Percentiles rank a stretch among this genome's conserved stretches.
phyloP scores from a whole-genome alignment of 106 monocot genomes.

The Triglochin maritima region DNA sequence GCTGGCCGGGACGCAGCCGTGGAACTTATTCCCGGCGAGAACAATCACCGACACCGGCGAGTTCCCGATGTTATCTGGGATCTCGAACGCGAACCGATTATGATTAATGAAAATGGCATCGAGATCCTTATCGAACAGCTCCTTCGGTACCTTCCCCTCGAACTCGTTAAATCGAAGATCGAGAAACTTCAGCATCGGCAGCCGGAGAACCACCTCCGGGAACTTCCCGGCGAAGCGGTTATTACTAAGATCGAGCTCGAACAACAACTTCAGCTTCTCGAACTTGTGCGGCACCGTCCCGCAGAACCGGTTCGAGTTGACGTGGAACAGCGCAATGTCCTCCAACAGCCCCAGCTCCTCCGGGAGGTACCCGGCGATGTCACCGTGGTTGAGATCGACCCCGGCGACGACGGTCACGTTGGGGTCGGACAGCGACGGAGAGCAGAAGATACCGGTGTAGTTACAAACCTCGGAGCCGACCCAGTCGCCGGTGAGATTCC shows the following conservation, averaged over 20 bases:
- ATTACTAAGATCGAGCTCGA: conserved; percentile 56
- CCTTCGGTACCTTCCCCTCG: conserved; percentile 19
- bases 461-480: conserved; percentile 25
- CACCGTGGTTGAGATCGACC: conserved; percentile 40
- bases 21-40: conserved; percentile 46
- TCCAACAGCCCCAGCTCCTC: conserved; percentile 23
- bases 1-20: conserved; percentile 29
- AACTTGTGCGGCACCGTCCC: conserved; percentile 25
- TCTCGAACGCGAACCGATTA: conserved; percentile 24
- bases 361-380: conserved; percentile 19
- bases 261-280: conserved; percentile 17
- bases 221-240: conserved; percentile 30
- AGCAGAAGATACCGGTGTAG: conserved; percentile 40
- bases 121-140: conserved; percentile 21
- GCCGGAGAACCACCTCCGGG: conserved; percentile 18
- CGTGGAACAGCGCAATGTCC: conserved; percentile 21
- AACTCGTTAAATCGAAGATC: conserved; percentile 40
- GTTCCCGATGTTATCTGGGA: conserved; percentile 35
- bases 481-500: conserved; percentile 28
- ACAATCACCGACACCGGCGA: conserved; percentile 37
- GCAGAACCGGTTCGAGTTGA: conserved; percentile 30
- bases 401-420: conserved; percentile 26
- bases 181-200: conserved; percentile 26
- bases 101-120: conserved; percentile 45
- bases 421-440: conserved; percentile 3